phyloP scores from a whole-genome alignment of 345 rosid genomes.

The Heritiera littoralis region DNA sequence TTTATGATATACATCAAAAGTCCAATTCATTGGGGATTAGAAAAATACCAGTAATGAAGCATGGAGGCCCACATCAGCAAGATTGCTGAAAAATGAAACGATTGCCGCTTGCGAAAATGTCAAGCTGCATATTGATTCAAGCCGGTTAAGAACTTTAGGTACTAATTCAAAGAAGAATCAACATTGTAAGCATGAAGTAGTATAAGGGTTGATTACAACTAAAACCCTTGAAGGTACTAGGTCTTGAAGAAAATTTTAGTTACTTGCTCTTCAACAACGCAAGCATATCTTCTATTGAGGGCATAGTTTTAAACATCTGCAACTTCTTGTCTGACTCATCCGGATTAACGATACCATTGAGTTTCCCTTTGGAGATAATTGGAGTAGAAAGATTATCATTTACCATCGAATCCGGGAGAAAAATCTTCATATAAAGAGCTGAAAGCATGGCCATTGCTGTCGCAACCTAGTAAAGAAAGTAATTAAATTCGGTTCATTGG shows the following conservation, averaged over 20 bases:
- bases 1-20: neutral
- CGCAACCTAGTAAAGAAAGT: slow-evolving; percentile 43
- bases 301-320: slow-evolving; percentile 41
- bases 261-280: slow-evolving; percentile 68
- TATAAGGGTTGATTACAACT: neutral
- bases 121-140: slow-evolving; percentile 39
- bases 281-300: slow-evolving; percentile 54
- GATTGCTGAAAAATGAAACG: slow-evolving; percentile 70
- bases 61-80: slow-evolving; percentile 73
- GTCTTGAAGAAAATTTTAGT: neutral
- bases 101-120: slow-evolving; percentile 72
- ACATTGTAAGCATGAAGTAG: neutral
- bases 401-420: slow-evolving; percentile 62
- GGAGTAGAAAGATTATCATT: slow-evolving; percentile 40
- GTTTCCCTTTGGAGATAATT: slow-evolving; percentile 38
- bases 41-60: slow-evolving; percentile 67
- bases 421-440: slow-evolving; percentile 58
- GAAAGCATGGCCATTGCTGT: slow-evolving; percentile 50
- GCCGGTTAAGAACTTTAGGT: slow-evolving; percentile 1
- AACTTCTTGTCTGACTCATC: slow-evolving; percentile 24
- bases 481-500: neutral
- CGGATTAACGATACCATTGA: slow-evolving; percentile 21
- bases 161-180: neutral
- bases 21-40: neutral
- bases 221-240: neutral